Percentiles rank a stretch among this genome's conserved stretches.
phyloP scores from a whole-genome alignment of 805 yeast genomes.

The Osmozyma mogii region DNA sequence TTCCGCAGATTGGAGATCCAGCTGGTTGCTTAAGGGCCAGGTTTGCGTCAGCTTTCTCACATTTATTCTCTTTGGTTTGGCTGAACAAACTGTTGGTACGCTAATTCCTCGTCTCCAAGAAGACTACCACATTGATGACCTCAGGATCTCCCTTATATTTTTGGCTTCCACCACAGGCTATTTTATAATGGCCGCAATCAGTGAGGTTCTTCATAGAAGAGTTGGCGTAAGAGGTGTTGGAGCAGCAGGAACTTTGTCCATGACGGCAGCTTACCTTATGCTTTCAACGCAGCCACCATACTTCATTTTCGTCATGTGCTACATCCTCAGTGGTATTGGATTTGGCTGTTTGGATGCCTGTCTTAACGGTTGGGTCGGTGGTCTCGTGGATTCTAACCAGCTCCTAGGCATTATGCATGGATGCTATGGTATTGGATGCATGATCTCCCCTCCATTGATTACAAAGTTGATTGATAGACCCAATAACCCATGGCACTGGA shows the following conservation, averaged over 20 bases:
- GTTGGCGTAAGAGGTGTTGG: constrained; percentile 45
- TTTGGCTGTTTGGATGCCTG: constrained; percentile 51
- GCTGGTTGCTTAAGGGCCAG: constrained; percentile 35
- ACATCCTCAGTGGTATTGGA: constrained; percentile 44
- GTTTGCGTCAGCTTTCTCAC: constrained; percentile 29
- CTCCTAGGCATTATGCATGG: constrained; percentile 46
- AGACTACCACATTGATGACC: constrained; percentile 41
- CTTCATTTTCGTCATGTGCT: constrained; percentile 28
- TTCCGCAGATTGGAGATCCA: constrained; percentile 31
- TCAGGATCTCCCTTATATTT: constrained; percentile 42
- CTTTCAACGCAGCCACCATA: constrained; percentile 37
- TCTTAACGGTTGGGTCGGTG: constrained; percentile 46
- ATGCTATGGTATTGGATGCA: constrained; percentile 46
- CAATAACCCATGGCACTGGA: constrained; percentile 38
- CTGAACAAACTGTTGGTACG: constrained; percentile 57
- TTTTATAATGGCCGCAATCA: constrained; percentile 42
- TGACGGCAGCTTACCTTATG: constrained; percentile 31
- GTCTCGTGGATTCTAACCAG: constrained; percentile 39
- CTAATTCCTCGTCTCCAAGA: constrained; percentile 44
- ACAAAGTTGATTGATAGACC: constrained; percentile 33
- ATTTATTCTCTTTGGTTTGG: constrained; percentile 44
- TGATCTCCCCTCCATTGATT: constrained; percentile 41
- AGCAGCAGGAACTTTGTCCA: constrained; percentile 23
- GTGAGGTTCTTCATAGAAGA: constrained; percentile 31
- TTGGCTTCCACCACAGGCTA: constrained; percentile 50